Evolutionary conservation across 148 eudicot species (phyloP).

Genomic region (Cornus controversa): DNA sequence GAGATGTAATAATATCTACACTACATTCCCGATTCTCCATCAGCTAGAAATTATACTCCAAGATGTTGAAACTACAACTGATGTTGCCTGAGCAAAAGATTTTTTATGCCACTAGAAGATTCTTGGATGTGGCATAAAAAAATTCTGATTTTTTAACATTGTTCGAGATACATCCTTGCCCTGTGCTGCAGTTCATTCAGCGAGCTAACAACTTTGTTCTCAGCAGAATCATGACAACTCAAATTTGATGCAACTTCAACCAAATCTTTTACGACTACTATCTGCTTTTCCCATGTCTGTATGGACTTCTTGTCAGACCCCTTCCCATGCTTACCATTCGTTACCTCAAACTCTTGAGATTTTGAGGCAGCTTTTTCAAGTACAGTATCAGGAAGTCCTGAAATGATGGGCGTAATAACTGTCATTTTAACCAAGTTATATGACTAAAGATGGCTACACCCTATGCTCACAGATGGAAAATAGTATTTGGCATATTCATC

Average conservation of each 20-base stretch:
- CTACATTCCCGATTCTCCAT: not conserved
- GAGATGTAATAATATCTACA: not conserved
- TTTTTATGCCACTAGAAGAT: no score
- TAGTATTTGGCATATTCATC: not conserved
- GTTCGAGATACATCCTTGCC: slow-evolving; percentile 59
- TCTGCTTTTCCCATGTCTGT: not conserved
- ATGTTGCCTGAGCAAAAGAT: not conserved
- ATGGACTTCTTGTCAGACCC: not conserved
- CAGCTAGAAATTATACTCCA: not conserved
- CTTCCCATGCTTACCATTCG: slow-evolving; percentile 45
- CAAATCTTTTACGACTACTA: not conserved
- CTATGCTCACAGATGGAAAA: not conserved
- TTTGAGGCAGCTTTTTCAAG: slow-evolving; percentile 70
- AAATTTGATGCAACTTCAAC: not conserved
- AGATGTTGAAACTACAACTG: not conserved
- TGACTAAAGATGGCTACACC: no score
- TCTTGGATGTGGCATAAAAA: not conserved
- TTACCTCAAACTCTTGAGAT: slow-evolving; percentile 81
- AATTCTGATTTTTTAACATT: slow-evolving; percentile 15
- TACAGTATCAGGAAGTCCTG: slow-evolving; percentile 85
- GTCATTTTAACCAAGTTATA: not conserved
- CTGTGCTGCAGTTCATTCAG: slow-evolving; percentile 56
- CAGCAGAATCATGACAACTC: not conserved
- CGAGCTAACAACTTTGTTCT: slow-evolving; percentile 9
- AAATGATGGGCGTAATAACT: slow-evolving; percentile 17